A percentile compares a stretch with the other conserved stretches of the same genome.
Conservation (phyloP, 2,329 filamentous ascomycete genomes). For the Clonostachys rosea region DNA sequence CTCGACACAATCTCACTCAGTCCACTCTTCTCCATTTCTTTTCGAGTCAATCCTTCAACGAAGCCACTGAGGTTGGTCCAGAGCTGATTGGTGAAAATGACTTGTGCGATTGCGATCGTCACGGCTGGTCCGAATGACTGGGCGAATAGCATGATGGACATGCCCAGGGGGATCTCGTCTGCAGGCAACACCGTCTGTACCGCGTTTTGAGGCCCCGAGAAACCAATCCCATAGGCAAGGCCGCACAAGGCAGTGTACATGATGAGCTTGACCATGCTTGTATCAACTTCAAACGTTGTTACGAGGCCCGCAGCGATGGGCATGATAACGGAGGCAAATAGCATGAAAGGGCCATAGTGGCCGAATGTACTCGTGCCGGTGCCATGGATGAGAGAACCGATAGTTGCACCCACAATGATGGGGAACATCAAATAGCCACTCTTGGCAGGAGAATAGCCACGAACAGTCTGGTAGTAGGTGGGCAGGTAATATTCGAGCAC, state of each 20-base stretch:
- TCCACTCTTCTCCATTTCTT: too few species aligned
- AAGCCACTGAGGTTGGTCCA: too few species aligned
- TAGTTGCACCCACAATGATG: conserved; percentile 15
- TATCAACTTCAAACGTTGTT: conserved; percentile 22
- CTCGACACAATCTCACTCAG: too few species aligned
- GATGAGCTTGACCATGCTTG: conserved; percentile 13
- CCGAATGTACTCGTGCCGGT: conserved; percentile 20
- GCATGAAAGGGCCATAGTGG: conserved; percentile 35
- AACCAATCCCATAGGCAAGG: too few species aligned
- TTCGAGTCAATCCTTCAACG: too few species aligned
- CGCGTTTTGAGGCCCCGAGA: too few species aligned
- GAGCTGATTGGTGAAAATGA: too few species aligned
- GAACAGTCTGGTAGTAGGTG: conserved; percentile 45
- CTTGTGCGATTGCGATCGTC: too few species aligned
- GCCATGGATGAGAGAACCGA: conserved; percentile 10
- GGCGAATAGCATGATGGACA: too few species aligned
- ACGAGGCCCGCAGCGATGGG: conserved; percentile 32
- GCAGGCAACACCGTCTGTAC: too few species aligned
- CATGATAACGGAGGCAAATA: conserved; percentile 21
- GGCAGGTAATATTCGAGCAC: conserved; percentile 34
- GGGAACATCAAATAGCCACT: conserved; percentile 20
- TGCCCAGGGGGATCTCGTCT: too few species aligned
- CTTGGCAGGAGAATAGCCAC: conserved; percentile 20
- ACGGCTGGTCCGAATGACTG: too few species aligned
- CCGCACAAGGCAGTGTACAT: conserved; percentile 9